Conservation (phyloP, 129 eudicot species). For the Helianthus annuus region HanXRQr2.0-SUNRISE NC_035436.2:59442731-59443230, state of each 20-base stretch:
- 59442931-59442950: constrained; percentile 46
- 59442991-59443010: constrained; percentile 59
- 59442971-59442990: constrained; percentile 89
- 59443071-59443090: constrained; percentile 5
- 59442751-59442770: not conserved
- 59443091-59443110: constrained; percentile 2
- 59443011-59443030: constrained; percentile 68
- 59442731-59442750: not conserved
- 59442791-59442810: not conserved
- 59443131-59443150: not conserved
- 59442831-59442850: constrained; percentile 84
- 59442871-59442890: constrained; percentile 46
- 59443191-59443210: too few relatives aligned
- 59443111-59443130: constrained; percentile 22
- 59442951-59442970: constrained; percentile 54
- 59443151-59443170: not conserved
- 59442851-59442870: constrained; percentile 52
- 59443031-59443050: constrained; percentile 52
- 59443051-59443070: constrained; percentile 39
- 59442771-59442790: not conserved
- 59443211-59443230: too few relatives aligned
- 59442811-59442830: not conserved
- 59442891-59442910: constrained; percentile 47
- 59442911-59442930: constrained; percentile 37
- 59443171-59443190: not conserved